Conservation (phyloP, 2,329 filamentous ascomycete species). For the Penicillium sp. region DNA sequence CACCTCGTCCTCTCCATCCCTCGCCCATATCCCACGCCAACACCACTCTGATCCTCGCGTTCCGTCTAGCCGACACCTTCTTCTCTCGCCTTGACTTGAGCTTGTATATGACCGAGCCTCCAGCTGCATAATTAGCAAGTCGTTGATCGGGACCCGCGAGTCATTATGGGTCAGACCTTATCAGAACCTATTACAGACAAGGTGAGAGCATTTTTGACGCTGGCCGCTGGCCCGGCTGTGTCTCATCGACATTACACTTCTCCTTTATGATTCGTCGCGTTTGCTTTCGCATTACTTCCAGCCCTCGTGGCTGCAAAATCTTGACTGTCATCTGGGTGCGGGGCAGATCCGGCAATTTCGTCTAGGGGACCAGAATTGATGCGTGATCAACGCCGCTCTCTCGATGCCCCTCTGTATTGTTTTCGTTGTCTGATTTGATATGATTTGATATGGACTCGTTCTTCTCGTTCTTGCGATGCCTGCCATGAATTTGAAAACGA, state of each 20-base stretch:
- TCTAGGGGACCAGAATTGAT: conserved; percentile 2
- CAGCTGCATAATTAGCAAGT: conserved; percentile 20
- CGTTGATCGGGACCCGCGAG: conserved; percentile 21
- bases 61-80: background rate
- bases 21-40: conserved; percentile 1
- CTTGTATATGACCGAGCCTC: conserved; percentile 17
- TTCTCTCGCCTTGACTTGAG: background rate
- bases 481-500: background rate
- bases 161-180: conserved; percentile 94
- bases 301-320: conserved; percentile 19
- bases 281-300: conserved; percentile 18
- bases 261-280: background rate
- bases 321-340: conserved; percentile 12
- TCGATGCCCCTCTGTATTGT: background rate
- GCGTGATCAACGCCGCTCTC: background rate
- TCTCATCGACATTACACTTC: background rate
- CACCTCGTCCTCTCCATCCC: conserved; percentile 1
- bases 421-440: background rate
- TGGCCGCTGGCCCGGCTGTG: conserved; percentile 4
- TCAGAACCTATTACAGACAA: conserved; percentile 99
- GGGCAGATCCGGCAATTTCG: conserved; percentile 10
- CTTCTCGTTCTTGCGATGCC: background rate
- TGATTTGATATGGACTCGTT: background rate
- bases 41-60: background rate
- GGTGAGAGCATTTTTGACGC: conserved; percentile 55